Conservation (phyloP, 352 stramenopile species). For the Pythium phragmiticola region DNA sequence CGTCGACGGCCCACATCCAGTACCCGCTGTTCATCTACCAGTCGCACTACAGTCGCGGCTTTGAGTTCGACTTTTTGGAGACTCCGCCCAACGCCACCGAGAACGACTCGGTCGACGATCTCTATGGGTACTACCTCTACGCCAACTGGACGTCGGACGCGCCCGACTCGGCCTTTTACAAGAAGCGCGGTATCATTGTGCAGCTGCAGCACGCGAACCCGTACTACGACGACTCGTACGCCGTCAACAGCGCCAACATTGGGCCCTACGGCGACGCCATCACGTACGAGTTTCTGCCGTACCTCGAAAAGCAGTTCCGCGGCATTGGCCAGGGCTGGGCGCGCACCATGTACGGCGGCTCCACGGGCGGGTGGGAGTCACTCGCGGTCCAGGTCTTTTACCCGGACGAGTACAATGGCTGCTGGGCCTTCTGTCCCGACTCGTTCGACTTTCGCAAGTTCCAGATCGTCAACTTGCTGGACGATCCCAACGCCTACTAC, state of each 20-base stretch:
- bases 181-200: constrained; percentile 70
- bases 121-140: constrained; percentile 71
- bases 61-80: constrained; percentile 55
- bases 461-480: constrained; percentile 64
- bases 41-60: constrained; percentile 64
- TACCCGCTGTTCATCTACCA: constrained; percentile 81
- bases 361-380: constrained; percentile 71
- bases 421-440: constrained; percentile 79
- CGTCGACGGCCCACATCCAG: constrained; percentile 43
- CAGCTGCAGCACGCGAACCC: constrained; percentile 76
- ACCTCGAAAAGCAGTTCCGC: constrained; percentile 55
- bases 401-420: constrained; percentile 76
- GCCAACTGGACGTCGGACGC: constrained; percentile 68
- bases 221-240: constrained; percentile 83
- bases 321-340: constrained; percentile 64
- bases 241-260: constrained; percentile 74
- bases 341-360: constrained; percentile 77
- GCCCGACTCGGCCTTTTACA: constrained; percentile 44
- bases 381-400: constrained; percentile 75
- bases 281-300: constrained; percentile 76
- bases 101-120: constrained; percentile 33
- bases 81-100: constrained; percentile 24
- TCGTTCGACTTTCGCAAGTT: constrained; percentile 78
- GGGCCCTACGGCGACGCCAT: constrained; percentile 74
- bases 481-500: constrained; percentile 72